These are phyloP conservation scores for barrel medic (Medicago truncatula) DNA, from an alignment of 306 rosid species.

Conservation along the genomic window DNA sequence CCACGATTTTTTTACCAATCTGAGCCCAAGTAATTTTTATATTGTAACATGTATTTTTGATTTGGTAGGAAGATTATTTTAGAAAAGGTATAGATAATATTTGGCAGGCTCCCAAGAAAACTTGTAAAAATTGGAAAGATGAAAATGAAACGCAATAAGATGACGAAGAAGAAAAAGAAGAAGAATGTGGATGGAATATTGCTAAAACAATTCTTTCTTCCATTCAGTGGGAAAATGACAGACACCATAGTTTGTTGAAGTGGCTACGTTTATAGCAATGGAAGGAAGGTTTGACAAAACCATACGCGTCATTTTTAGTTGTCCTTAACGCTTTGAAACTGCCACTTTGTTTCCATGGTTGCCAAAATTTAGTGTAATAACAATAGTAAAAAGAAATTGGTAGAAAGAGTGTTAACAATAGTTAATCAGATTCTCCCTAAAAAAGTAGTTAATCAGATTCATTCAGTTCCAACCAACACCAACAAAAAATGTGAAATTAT, in stretches of 20 bases:
- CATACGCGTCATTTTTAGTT: background rate
- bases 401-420: no score
- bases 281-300: constrained; percentile 18
- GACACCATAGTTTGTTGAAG: background rate
- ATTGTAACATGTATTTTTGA: no score
- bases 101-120: background rate
- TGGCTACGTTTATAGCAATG: constrained; percentile 23
- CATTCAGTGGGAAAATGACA: constrained; percentile 27
- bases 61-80: no score
- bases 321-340: background rate
- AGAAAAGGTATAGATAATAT: no score
- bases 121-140: background rate
- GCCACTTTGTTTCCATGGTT: constrained; percentile 6
- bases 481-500: no score
- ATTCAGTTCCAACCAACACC: background rate
- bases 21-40: no score
- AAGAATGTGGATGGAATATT: constrained; percentile 17
- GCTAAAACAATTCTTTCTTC: constrained; percentile 29
- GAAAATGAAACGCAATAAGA: background rate
- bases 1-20: no score
- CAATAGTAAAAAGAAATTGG: no score
- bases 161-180: background rate
- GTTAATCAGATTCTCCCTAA: no score
- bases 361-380: background rate
- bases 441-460: no score